Base-by-base conservation (phyloP, 352 stramenopile genomes). In the Halophytophthora batemanensis region DNA sequence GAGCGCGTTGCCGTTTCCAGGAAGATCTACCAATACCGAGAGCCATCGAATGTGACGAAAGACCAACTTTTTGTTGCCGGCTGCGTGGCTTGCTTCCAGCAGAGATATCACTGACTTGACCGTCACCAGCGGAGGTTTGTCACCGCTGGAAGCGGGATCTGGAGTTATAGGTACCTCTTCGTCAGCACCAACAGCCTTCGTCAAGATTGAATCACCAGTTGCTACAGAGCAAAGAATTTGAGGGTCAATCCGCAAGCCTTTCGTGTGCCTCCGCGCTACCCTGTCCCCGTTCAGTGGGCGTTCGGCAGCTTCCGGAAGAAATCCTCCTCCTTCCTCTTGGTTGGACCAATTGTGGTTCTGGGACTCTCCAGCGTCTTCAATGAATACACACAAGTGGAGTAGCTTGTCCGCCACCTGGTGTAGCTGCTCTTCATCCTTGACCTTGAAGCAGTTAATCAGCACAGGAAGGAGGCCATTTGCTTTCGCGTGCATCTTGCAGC, bases 11-110 rank as follows among this genome's bases (percentile, higher is more conserved):
- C 74, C 74, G 36, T 86, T 86, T 17, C 33, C 41, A 13, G 66
- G 59, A 3, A 66, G 36, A 28, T 77, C 60, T 13, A 87, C 64
- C 0, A 82, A 46, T 13, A 66, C 33, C 35, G 65, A 59, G 3
- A 90, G 52, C 74, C 74, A 90, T 29, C 77, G 74, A 44, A 82
- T 34, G 8, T 77, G 34, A 18, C 79, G 66, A 56, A 87, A 87
- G 2, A 71, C 18, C 1, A 78, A 39, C 0, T 17, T 19, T 0
- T 63, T 59, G 22, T 59, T 54, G 0, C 42, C 46, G 4, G 31
- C 41, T 25, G 43, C 28, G 15, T 51, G 14, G 1, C 50, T 65
- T 5, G 41, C 15, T 49, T 84, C 71, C 15, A 88, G 50, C 2
- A 82, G 35, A 5, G 61, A 22, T 6, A 75, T 15, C 1, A 88